These are phyloP conservation scores for Trichoderma sp. DNA, from an alignment of 2,329 filamentous ascomycete genomes.

Conservation along the genomic window DNA sequence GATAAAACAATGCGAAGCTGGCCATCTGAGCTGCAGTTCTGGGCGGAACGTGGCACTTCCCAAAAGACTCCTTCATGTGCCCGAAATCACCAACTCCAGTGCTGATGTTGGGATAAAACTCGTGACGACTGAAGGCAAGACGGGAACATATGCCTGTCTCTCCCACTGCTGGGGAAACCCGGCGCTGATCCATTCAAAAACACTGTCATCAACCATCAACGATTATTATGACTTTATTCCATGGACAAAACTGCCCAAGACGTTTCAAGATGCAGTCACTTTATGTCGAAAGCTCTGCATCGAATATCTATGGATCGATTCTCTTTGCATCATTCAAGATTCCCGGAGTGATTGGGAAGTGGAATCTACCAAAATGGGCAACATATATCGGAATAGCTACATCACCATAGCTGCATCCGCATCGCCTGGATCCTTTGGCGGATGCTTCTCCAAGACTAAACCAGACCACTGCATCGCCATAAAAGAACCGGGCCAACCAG, in stretches of 20 bases:
- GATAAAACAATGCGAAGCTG: not conserved
- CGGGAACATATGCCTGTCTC: not conserved
- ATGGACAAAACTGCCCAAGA: not conserved
- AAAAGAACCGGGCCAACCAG: not conserved
- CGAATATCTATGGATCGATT: constrained; percentile 1
- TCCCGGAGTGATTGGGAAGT: not conserved
- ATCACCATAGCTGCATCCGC: not conserved
- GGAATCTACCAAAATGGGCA: not conserved
- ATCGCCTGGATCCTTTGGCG: not conserved
- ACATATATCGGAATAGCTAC: not conserved
- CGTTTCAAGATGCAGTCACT: not conserved
- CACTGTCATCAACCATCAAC: not conserved
- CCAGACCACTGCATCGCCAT: not conserved
- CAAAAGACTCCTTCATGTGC: not conserved
- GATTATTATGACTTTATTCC: not conserved
- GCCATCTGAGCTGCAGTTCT: not conserved
- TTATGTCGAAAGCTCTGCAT: not conserved
- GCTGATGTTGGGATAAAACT: not conserved
- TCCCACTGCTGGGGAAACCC: not conserved
- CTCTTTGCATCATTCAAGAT: constrained; percentile 2
- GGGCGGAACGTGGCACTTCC: not conserved
- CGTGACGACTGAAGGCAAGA: not conserved
- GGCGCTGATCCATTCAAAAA: not conserved
- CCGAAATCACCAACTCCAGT: not conserved
- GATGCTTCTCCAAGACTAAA: not conserved